A percentile compares a stretch with the other conserved stretches of the same genome.
Conservation (phyloP, 1,284 basidiomycete genomes). For the Cutaneotrichosporon cutaneum region DNA sequence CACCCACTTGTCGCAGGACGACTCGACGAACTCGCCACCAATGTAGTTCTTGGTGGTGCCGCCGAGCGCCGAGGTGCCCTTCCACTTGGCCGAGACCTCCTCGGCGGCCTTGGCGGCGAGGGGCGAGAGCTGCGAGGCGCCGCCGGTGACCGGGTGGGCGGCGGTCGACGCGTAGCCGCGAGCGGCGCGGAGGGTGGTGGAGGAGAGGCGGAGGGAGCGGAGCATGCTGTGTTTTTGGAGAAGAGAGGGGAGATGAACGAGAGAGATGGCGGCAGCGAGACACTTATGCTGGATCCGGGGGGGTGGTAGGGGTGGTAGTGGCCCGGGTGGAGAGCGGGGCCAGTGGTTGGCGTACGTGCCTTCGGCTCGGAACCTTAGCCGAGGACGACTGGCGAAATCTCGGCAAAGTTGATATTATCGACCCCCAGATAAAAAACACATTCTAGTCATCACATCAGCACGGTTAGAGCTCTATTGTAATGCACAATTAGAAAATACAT, state of each 20-base stretch:
- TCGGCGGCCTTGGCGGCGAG: conserved; percentile 41
- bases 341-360: not conserved
- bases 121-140: conserved; percentile 28
- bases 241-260: conserved; percentile 10
- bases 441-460: not conserved
- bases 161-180: conserved; percentile 36
- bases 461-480: not conserved
- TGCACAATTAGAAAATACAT: conserved; percentile 1
- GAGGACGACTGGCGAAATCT: not conserved
- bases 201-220: conserved; percentile 16
- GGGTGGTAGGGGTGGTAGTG: not conserved
- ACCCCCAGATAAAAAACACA: not conserved
- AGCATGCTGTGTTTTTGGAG: conserved; percentile 19
- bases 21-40: conserved; percentile 76
- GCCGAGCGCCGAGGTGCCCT: conserved; percentile 77
- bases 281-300: not conserved
- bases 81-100: conserved; percentile 60
- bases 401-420: conserved; percentile 12
- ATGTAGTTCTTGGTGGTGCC: conserved; percentile 86
- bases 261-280: conserved; percentile 7
- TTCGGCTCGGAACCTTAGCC: conserved; percentile 8
- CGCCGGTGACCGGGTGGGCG: conserved; percentile 19
- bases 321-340: too few species aligned
- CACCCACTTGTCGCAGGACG: conserved; percentile 72
- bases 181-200: conserved; percentile 17